A percentile compares a stretch with the other conserved stretches of the same genome.
Conservation (phyloP, 768 basidiomycete species). For the Tubosaeta brunneosetosa region DNA sequence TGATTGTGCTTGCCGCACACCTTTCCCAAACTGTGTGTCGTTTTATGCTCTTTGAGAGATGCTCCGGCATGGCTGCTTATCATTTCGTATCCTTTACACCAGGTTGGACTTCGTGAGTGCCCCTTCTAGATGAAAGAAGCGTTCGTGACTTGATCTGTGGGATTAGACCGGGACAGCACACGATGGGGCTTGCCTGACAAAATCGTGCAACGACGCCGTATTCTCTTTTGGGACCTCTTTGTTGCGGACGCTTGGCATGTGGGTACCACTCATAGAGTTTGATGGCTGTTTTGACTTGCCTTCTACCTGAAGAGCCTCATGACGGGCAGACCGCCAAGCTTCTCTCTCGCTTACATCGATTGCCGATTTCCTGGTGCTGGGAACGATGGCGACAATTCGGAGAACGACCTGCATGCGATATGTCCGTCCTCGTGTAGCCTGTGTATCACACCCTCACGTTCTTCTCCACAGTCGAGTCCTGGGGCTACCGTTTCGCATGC, state of each 20-base stretch:
- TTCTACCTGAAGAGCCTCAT: constrained; percentile 49
- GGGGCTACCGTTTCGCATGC: constrained; percentile 60
- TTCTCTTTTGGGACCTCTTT: constrained; percentile 77
- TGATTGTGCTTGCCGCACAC: constrained; percentile 62
- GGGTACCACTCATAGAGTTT: constrained; percentile 11
- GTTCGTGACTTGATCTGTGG: constrained; percentile 11
- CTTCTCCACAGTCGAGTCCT: constrained; percentile 45
- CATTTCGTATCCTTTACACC: constrained; percentile 10
- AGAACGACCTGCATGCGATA: constrained; percentile 19
- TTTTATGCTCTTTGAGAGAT: constrained; percentile 1
- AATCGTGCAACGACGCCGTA: constrained; percentile 59
- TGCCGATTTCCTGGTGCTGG: constrained; percentile 49
- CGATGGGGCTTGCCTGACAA: constrained; percentile 60
- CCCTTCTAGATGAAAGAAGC: constrained; percentile 4
- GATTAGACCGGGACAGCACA: constrained; percentile 55
- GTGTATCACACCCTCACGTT: not conserved
- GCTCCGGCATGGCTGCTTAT: constrained; percentile 8
- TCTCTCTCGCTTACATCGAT: constrained; percentile 63
- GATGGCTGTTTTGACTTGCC: not conserved
- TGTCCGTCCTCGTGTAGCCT: constrained; percentile 22
- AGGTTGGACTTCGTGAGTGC: constrained; percentile 67
- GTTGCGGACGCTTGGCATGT: constrained; percentile 69
- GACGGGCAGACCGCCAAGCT: constrained; percentile 67
- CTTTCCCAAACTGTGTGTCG: constrained; percentile 57
- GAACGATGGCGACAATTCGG: constrained; percentile 8